Evolutionary conservation across 805 yeast species (phyloP).

Genomic region (Saccharomycopsis javanensis): DNA sequence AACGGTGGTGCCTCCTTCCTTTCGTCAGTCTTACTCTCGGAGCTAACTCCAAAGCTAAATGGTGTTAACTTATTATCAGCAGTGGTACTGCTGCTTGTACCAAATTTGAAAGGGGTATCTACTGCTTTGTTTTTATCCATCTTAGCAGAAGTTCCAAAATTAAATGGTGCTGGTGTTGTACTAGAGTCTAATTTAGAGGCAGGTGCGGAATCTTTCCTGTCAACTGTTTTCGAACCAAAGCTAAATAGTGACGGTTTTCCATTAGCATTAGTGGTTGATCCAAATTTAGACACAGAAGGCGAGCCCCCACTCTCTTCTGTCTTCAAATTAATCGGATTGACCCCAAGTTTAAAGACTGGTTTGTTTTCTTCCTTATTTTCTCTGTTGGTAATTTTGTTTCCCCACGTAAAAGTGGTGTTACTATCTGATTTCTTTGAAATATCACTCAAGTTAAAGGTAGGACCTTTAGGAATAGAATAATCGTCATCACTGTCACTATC

Average conservation of each 20-base stretch:
- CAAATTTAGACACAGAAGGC: background rate
- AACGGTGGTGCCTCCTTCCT: background rate
- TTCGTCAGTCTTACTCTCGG: background rate
- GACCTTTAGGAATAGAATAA: conserved; percentile 11
- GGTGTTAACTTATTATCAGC: background rate
- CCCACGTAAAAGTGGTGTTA: conserved; percentile 16
- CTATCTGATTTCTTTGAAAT: background rate
- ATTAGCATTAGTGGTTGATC: background rate
- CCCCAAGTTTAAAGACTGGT: background rate
- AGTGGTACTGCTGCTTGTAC: background rate
- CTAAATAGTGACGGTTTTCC: background rate
- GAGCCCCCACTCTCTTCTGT: background rate
- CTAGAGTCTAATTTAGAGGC: background rate
- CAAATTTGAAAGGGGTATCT: background rate
- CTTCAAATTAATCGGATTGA: background rate
- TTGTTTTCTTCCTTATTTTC: background rate
- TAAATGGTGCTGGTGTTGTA: background rate
- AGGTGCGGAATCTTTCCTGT: background rate
- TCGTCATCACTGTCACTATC: conserved; percentile 7
- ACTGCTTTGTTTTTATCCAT: background rate
- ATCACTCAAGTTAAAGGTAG: conserved; percentile 3
- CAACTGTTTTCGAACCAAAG: background rate
- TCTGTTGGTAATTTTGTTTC: conserved; percentile 4
- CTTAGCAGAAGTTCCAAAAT: background rate
- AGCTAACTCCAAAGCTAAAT: conserved; percentile 7